Evolutionary conservation across 768 basidiomycete genomes (phyloP).

Genomic region (Boletus huronensis): DNA sequence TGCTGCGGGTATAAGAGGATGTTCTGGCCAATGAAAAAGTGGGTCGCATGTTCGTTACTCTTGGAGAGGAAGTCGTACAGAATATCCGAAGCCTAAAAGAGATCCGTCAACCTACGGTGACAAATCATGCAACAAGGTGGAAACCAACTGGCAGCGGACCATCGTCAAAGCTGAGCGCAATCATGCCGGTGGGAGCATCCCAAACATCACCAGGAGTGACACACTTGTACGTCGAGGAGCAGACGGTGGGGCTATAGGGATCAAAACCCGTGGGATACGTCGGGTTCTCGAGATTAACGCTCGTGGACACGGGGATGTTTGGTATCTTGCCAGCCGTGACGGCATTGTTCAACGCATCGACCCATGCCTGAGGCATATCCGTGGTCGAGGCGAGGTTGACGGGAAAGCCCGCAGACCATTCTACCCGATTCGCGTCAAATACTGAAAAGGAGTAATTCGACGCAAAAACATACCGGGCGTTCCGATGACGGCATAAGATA

Average conservation of each 20-base stretch:
- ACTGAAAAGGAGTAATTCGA: background rate
- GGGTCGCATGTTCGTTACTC: constrained; percentile 72
- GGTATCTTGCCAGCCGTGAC: constrained; percentile 71
- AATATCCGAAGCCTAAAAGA: constrained; percentile 35
- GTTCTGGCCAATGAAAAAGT: constrained; percentile 87
- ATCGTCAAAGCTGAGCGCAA: constrained; percentile 76
- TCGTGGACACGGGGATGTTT: constrained; percentile 50
- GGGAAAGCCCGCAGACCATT: constrained; percentile 66
- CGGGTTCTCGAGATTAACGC: constrained; percentile 30
- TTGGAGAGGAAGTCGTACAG: constrained; percentile 65
- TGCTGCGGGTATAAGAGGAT: constrained; percentile 54
- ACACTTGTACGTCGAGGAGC: constrained; percentile 77
- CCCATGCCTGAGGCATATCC: constrained; percentile 64
- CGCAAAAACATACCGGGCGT: constrained; percentile 45
- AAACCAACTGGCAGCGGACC: constrained; percentile 56
- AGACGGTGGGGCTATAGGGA: constrained; percentile 51
- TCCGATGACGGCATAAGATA: constrained; percentile 53
- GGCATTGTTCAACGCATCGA: constrained; percentile 65
- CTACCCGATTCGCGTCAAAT: constrained; percentile 31
- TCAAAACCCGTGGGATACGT: constrained; percentile 39
- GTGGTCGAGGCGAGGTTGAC: constrained; percentile 43
- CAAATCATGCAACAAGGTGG: background rate
- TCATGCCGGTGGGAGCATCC: constrained; percentile 69
- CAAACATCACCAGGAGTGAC: constrained; percentile 57
- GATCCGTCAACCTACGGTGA: background rate